Evolutionary conservation across 257 asterid genomes (phyloP).

Genomic region (Petunia secreta): DNA sequence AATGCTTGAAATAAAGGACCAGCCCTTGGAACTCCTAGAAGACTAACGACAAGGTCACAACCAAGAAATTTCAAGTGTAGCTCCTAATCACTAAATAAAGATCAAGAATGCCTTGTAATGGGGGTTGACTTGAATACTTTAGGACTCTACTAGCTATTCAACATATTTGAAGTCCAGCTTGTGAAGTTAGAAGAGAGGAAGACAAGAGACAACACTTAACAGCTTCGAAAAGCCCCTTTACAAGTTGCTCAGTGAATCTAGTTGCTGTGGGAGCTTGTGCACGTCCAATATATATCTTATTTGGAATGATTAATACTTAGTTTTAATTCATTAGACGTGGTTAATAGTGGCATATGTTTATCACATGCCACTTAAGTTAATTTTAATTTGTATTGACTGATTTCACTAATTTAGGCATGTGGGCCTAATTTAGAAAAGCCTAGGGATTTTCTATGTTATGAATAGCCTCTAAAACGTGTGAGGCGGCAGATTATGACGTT

Average conservation of each 20-base stretch:
- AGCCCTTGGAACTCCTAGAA: conserved; percentile 4
- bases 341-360: neutral
- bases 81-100: conserved; percentile 2
- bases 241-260: neutral
- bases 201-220: neutral
- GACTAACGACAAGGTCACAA: conserved; percentile 13
- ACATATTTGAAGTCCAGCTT: neutral
- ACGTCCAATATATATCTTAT: no score
- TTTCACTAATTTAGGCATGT: neutral
- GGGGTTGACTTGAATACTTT: neutral
- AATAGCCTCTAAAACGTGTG: neutral
- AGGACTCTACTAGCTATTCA: neutral
- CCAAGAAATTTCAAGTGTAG: conserved; percentile 15
- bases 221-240: neutral
- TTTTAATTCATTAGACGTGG: neutral
- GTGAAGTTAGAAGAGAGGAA: neutral
- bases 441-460: no score
- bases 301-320: neutral
- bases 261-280: neutral
- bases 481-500: neutral
- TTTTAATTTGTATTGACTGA: neutral
- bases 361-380: neutral
- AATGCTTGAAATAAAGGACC: conserved; percentile 10
- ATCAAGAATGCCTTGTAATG: neutral
- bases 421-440: neutral